phyloP scores from a whole-genome alignment of 768 basidiomycete genomes.

The Rhodotorula babjevae region DNA sequence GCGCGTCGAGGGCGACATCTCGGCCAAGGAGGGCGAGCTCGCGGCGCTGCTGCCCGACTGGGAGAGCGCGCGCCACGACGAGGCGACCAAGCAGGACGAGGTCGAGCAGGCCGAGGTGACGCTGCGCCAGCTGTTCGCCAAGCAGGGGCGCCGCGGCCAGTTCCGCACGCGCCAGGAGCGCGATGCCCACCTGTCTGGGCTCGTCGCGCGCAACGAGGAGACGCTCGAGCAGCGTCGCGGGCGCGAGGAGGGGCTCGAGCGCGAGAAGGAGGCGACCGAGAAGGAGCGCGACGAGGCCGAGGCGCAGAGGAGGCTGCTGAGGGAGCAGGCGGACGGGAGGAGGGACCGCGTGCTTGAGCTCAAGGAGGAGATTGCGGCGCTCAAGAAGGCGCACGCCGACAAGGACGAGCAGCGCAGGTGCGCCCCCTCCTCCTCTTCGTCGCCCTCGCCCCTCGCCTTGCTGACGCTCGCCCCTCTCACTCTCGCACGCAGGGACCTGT shows the following conservation, averaged over 20 bases:
- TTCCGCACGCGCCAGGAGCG: conserved; percentile 79
- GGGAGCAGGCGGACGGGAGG: conserved; percentile 57
- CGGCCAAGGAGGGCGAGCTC: not conserved
- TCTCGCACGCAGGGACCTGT: conserved; percentile 58
- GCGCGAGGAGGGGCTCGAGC: conserved; percentile 55
- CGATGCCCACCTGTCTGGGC: conserved; percentile 73
- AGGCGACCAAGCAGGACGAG: conserved; percentile 50
- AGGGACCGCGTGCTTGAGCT: conserved; percentile 59
- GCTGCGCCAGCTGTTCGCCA: conserved; percentile 72
- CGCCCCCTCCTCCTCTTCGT: conserved; percentile 32
- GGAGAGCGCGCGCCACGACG: not conserved
- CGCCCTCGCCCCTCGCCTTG: too few species aligned
- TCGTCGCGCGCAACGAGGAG: conserved; percentile 63
- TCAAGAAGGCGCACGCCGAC: conserved; percentile 66
- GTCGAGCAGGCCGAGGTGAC: conserved; percentile 70
- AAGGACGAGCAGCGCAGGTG: conserved; percentile 72
- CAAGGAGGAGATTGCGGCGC: conserved; percentile 52
- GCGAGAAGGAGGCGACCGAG: conserved; percentile 43
- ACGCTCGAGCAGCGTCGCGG: conserved; percentile 56
- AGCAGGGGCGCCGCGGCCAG: conserved; percentile 80
- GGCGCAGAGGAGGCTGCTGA: conserved; percentile 53
- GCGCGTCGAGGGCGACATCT: not conserved
- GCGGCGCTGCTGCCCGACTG: not conserved
- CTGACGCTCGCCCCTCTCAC: too few species aligned
- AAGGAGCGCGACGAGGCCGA: conserved; percentile 53